Conservation (phyloP, 768 basidiomycete genomes). For the Naganishia vishniacii region DNA sequence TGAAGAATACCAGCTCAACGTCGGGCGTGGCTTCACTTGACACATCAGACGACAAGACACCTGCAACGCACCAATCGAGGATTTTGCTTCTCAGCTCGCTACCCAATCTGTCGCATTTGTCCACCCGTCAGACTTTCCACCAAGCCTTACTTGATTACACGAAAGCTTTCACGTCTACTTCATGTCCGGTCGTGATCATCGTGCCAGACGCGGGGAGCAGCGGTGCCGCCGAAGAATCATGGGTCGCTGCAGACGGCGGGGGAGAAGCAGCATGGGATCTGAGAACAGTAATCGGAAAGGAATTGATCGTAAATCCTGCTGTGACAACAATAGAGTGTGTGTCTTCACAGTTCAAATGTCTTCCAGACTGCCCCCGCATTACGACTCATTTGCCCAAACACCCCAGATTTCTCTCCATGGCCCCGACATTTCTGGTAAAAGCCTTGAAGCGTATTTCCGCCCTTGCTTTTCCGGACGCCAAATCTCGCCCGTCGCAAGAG, state of each 20-base stretch:
- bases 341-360: not conserved
- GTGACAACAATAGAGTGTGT: slow-evolving; percentile 74
- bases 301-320: slow-evolving; percentile 64
- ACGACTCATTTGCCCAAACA: not conserved
- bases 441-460: slow-evolving; percentile 63
- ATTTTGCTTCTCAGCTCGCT: slow-evolving; percentile 81
- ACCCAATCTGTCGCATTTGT: slow-evolving; percentile 75
- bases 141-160: slow-evolving; percentile 61
- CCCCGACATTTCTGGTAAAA: slow-evolving; percentile 73
- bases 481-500: slow-evolving; percentile 57
- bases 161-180: slow-evolving; percentile 38
- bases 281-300: slow-evolving; percentile 64
- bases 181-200: slow-evolving; percentile 69
- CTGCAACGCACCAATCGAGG: slow-evolving; percentile 49
- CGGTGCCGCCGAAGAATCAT: slow-evolving; percentile 58
- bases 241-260: slow-evolving; percentile 52
- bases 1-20: slow-evolving; percentile 45
- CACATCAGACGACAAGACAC: slow-evolving; percentile 26
- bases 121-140: slow-evolving; percentile 69
- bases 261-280: slow-evolving; percentile 60
- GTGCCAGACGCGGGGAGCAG: slow-evolving; percentile 75
- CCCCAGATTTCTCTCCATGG: slow-evolving; percentile 84
- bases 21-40: slow-evolving; percentile 23
- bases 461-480: slow-evolving; percentile 51
- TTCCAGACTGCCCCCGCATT: not conserved